Evolutionary conservation across 768 basidiomycete species (phyloP), one percentile per base, ranked within the genome.

Genomic region (Postia placenta): DNA sequence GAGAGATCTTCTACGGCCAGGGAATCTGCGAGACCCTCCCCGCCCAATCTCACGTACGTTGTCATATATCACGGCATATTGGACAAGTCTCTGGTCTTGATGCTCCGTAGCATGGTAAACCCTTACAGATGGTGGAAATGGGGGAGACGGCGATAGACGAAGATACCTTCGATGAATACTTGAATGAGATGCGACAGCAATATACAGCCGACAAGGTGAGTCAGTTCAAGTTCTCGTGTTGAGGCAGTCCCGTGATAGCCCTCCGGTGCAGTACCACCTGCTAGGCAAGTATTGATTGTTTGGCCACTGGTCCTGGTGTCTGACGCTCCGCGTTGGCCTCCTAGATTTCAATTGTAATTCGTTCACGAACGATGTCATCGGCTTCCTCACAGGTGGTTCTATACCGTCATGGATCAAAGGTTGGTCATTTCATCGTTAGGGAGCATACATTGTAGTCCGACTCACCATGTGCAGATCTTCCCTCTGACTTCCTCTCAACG

Each of bases 291-390:
- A n/a, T n/a, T n/a, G n/a, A n/a, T n/a, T n/a, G n/a, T n/a, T n/a
- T n/a, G n/a, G n/a, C n/a, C 19, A 7, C 7, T 6, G 14, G 19
- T 9, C 15, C 12, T 24, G 40, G 20, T 9, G 33, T n/a, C n/a
- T n/a, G n/a, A n/a, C n/a, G n/a, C n/a, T n/a, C n/a, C n/a, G n/a
- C n/a, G n/a, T n/a, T 11, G 17, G 9, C 3, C 38, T 26, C n/a
- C 12, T 53, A 85, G 91, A 95, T 37, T 94, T 94, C 56, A 96
- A 96, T 59, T 96, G 93, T 66, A 97, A 97, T 64, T 87, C 89
- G 1, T 97, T 97, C 56, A 93, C 92, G 2, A 90, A 85, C 51
- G 92, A 95, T 55, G 82, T 82, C 50, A 69, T 92, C 27, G 92
- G 87, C 2, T 93, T 96, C 61, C 67, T 97, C 42, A 95, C 90